Conservation (phyloP, 2,329 filamentous ascomycete genomes). For the Arachnomyces sp. region DNA sequence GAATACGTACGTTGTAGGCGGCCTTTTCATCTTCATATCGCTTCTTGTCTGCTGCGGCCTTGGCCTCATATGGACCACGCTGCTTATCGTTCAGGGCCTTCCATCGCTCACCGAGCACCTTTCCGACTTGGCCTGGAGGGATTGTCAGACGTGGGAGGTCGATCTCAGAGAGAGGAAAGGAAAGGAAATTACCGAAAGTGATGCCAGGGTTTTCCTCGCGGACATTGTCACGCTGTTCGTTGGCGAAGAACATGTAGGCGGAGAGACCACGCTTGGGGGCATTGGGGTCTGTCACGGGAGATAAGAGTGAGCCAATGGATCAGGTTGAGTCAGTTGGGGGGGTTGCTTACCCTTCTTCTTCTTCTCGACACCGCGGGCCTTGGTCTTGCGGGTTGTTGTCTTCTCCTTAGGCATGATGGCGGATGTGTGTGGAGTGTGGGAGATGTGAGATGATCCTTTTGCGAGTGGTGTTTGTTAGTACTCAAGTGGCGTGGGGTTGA, state of each 20-base stretch:
- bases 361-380: constrained; percentile 52
- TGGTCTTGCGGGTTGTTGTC: constrained; percentile 54
- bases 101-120: constrained; percentile 97
- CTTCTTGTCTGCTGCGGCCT: constrained; percentile 97
- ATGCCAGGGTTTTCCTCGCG: constrained; percentile 97
- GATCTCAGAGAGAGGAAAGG: background rate
- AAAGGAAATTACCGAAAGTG: constrained; percentile 65
- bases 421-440: constrained; percentile 11
- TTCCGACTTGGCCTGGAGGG: constrained; percentile 77
- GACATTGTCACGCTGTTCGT: constrained; percentile 96
- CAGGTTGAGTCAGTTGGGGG: background rate
- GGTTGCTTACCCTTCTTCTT: constrained; percentile 61
- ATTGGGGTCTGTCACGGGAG: constrained; percentile 67
- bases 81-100: constrained; percentile 94
- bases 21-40: constrained; percentile 98
- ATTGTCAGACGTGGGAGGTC: background rate
- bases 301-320: background rate
- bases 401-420: constrained; percentile 62
- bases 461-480: constrained; percentile 7
- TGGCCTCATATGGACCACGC: constrained; percentile 87
- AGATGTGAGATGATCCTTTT: background rate
- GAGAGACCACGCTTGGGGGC: constrained; percentile 98
- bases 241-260: constrained; percentile 99
- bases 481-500: background rate
- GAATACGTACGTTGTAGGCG: constrained; percentile 69